These are phyloP conservation scores for Heliocybe sulcata DNA, from an alignment of 1,284 basidiomycete genomes.

Conservation along the genomic window DNA sequence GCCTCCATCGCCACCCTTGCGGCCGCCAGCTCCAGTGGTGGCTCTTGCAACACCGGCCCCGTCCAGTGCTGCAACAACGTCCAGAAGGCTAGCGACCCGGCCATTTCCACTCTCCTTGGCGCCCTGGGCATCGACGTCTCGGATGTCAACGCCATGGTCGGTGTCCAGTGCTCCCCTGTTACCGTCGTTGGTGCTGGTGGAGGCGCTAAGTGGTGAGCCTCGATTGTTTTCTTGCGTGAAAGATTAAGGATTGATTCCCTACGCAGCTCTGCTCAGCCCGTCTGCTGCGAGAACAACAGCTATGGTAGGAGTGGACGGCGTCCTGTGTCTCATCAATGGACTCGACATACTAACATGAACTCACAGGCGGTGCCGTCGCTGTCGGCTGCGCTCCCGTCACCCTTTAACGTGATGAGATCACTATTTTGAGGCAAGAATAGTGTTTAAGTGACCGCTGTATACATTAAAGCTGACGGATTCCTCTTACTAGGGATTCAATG, in stretches of 20 bases:
- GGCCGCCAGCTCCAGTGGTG: conserved; percentile 2
- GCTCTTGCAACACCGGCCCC: conserved; percentile 1
- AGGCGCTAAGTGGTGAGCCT: conserved; percentile 16
- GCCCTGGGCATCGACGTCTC: not conserved
- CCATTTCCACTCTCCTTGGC: conserved; percentile 1
- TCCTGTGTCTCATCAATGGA: not conserved
- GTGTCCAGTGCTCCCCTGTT: not conserved
- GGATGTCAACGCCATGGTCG: not conserved
- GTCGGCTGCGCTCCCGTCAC: not conserved
- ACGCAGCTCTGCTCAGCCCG: conserved; percentile 18
- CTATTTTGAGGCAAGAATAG: no score
- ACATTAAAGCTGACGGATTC: no score
- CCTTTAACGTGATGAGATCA: no score
- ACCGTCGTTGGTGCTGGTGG: conserved; percentile 2
- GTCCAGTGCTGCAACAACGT: not conserved
- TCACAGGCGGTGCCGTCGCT: not conserved
- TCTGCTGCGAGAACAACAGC: conserved; percentile 21
- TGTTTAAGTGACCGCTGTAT: no score
- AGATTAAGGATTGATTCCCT: conserved; percentile 4
- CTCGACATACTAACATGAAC: not conserved
- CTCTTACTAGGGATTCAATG: no score
- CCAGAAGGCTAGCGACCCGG: not conserved
- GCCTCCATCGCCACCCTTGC: not conserved
- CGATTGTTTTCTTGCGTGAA: conserved; percentile 17
- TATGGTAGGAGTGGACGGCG: not conserved